These are phyloP conservation scores for Cryptococcus jaspeensis DNA, from an alignment of 1,284 basidiomycete species.

Conservation along the genomic window DNA sequence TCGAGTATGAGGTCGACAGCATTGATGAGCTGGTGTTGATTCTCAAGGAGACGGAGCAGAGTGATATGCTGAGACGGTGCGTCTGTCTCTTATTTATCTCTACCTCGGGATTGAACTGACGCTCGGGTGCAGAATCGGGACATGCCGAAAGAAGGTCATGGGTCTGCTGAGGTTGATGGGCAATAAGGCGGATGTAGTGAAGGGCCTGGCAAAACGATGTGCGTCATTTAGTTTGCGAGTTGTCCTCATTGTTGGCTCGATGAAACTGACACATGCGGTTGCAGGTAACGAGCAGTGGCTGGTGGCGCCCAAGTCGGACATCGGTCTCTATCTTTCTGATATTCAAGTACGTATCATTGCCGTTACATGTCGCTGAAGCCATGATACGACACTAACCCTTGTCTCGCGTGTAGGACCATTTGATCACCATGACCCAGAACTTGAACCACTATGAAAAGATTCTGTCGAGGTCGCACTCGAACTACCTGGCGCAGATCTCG, in stretches of 20 bases:
- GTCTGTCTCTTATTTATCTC: constrained; percentile 5
- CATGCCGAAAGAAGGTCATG: constrained; percentile 99
- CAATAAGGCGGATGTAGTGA: constrained; percentile 99
- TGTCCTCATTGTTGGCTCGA: not conserved
- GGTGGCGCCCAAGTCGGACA: constrained; percentile 95
- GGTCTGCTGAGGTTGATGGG: constrained; percentile 92
- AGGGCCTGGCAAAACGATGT: constrained; percentile 91
- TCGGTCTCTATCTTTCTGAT: constrained; percentile 91
- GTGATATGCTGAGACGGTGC: constrained; percentile 69
- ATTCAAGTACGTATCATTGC: constrained; percentile 62
- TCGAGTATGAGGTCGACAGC: constrained; percentile 98
- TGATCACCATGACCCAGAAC: constrained; percentile 99
- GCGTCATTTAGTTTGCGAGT: not conserved
- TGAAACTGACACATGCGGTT: not conserved
- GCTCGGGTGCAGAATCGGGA: constrained; percentile 71
- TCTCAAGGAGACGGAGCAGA: constrained; percentile 79
- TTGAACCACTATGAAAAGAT: constrained; percentile 99
- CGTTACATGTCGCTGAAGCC: not conserved
- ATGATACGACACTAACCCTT: not conserved
- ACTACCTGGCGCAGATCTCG: constrained; percentile 96
- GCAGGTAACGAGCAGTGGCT: constrained; percentile 96
- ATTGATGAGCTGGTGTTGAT: constrained; percentile 99
- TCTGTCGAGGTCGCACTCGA: constrained; percentile 96
- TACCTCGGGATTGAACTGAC: not conserved
- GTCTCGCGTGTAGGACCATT: constrained; percentile 66